Conservation (phyloP, 75 land plant species). For the Ceratopteris richardii region DNA sequence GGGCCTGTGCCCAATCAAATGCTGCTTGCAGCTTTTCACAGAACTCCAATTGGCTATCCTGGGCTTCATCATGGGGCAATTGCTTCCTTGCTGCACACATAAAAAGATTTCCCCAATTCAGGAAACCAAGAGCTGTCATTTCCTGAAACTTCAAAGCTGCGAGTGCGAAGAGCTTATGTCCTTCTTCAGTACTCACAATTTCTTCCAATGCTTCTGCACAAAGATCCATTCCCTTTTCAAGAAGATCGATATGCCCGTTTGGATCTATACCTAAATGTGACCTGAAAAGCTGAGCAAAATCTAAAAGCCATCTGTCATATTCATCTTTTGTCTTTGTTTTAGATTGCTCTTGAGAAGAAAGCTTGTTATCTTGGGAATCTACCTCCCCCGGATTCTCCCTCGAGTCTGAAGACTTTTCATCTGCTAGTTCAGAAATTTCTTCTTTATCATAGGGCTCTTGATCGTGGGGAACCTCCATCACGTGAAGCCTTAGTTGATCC, state of each 20-base stretch:
- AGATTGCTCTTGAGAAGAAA: slow-evolving; percentile 12
- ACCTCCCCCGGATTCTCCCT: slow-evolving; percentile 11
- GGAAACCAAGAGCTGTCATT: slow-evolving; percentile 71
- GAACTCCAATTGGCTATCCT: slow-evolving; percentile 34
- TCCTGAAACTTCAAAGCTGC: slow-evolving; percentile 75
- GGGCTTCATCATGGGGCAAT: slow-evolving; percentile 57
- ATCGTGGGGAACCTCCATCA: slow-evolving; percentile 65
- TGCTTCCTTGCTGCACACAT: slow-evolving; percentile 87
- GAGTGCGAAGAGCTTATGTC: slow-evolving; percentile 63
- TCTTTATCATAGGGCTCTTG: slow-evolving; percentile 70
- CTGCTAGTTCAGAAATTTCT: slow-evolving; percentile 22
- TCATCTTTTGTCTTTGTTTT: slow-evolving; percentile 25
- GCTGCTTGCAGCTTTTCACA: slow-evolving; percentile 39
- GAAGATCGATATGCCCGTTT: slow-evolving; percentile 70
- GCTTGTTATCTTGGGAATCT: slow-evolving; percentile 12
- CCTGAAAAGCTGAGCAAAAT: slow-evolving; percentile 72
- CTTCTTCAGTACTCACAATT: slow-evolving; percentile 70
- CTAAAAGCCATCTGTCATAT: slow-evolving; percentile 79
- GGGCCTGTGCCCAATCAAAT: slow-evolving; percentile 69
- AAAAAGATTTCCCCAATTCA: slow-evolving; percentile 85
- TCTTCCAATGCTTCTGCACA: slow-evolving; percentile 80
- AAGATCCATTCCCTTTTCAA: slow-evolving; percentile 76
- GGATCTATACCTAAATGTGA: slow-evolving; percentile 77
- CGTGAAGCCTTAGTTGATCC: slow-evolving; percentile 39
- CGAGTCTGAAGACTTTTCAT: slow-evolving; percentile 10